A percentile compares a stretch with the other conserved stretches of the same genome.
phyloP scores from a whole-genome alignment of 2,329 filamentous ascomycete species.

The Hymenoscyphus fraxineus region DNA sequence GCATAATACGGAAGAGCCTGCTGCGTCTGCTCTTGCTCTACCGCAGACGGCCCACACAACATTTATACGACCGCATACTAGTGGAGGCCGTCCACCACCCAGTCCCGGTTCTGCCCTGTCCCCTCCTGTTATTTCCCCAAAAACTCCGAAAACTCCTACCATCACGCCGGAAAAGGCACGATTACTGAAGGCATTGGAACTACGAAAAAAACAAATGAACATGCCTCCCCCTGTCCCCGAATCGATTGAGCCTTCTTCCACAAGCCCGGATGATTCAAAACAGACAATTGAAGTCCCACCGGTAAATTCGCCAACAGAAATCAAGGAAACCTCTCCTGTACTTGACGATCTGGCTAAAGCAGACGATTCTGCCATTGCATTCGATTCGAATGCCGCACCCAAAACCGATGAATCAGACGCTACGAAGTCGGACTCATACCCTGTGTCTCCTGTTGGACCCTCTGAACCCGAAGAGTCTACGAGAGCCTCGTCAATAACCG shows the following conservation, averaged over 20 bases:
- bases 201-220: conserved; percentile 76
- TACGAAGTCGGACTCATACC: conserved; percentile 54
- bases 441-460: conserved; percentile 35
- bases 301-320: conserved; percentile 21
- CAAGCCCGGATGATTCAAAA: conserved; percentile 9
- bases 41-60: conserved; percentile 32
- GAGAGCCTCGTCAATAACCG: conserved; percentile 60
- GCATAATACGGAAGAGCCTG: conserved; percentile 27
- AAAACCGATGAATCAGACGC: conserved; percentile 24
- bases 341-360: conserved; percentile 34
- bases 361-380: conserved; percentile 53
- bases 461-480: conserved; percentile 54
- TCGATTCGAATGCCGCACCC: conserved; percentile 44
- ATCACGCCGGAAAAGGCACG: conserved; percentile 87
- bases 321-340: conserved; percentile 27
- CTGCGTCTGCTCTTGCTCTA: conserved; percentile 24
- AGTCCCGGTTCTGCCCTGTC: conserved; percentile 29
- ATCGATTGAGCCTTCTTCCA: conserved; percentile 25
- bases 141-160: conserved; percentile 36
- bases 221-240: background rate
- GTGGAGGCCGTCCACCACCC: conserved; percentile 34
- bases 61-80: conserved; percentile 31
- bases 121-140: conserved; percentile 20
- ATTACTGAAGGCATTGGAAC: conserved; percentile 88
- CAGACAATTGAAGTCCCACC: conserved; percentile 11